Evolutionary conservation across 2,329 filamentous ascomycete genomes (phyloP), one percentile per base, ranked within the genome.

Genomic region (Cladosporium sp.): DNA sequence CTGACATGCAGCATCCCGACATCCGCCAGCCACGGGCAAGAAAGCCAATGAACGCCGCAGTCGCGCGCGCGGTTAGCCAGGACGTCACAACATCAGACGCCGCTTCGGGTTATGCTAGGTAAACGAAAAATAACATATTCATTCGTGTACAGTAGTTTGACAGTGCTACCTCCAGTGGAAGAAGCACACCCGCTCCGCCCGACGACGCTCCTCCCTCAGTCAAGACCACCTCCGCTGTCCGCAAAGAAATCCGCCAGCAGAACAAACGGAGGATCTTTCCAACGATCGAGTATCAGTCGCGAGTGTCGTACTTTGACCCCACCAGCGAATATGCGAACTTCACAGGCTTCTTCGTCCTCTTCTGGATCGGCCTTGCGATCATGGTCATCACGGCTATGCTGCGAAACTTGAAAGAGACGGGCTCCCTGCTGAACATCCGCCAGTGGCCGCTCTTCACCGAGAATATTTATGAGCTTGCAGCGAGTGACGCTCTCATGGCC

Each of bases 311-410:
- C 72, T 95, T 98, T 68, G 93, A 98, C 66, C 90, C 91, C 0
- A 80, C 82, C 46, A 95, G 88, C 70, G 90, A 95, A 64, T 91
- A 97, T 69, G 84, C 84, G 64, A 90, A 98, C 71, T 98, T 98
- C 69, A 84, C 89, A 63, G 93, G 93, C 66, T 98, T 98, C 79
- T 98, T 96, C 74, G 89, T 93, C 50, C 81, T 98, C 35, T 98
- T 98, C 74, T 98, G 93, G 93, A 92, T 98, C 59, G 89, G 89
- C 9, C 77, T 98, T 55, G 89, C 88, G 61, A 95, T 98, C 70
- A 95, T 98, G 91, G 89, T 91, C 63, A 85, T 95, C 57, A 97
- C 92, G 2, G 88, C 88, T n/a, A 89, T 90, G 77, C 73, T 96
- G 64, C 84, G 92, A 63, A 97, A 95, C 69, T 82, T 93, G 66